A percentile compares a stretch with the other conserved stretches of the same genome.
These are phyloP conservation scores for Beauveria caledonica DNA, from an alignment of 2,329 filamentous ascomycete genomes.

Conservation along the genomic window DNA sequence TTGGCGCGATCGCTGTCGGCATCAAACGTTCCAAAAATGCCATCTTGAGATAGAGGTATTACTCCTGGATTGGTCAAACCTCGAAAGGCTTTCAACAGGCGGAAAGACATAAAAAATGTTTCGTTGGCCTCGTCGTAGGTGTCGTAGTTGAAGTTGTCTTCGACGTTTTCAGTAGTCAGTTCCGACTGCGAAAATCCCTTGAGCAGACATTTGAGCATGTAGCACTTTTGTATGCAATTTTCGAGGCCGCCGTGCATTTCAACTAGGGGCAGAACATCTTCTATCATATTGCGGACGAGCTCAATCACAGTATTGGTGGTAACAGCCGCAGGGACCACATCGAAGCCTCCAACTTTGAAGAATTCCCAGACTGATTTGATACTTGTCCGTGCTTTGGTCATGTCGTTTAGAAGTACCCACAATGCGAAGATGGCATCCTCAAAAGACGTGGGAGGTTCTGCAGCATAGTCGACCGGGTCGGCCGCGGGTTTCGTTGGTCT, in stretches of 20 bases:
- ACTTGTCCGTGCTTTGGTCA: neutral
- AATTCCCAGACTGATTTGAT: slow-evolving; percentile 17
- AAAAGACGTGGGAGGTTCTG: neutral
- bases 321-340: slow-evolving; percentile 24
- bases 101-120: slow-evolving; percentile 17
- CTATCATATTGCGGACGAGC: slow-evolving; percentile 17
- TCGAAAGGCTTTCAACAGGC: slow-evolving; percentile 18
- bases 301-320: slow-evolving; percentile 24
- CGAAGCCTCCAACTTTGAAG: slow-evolving; percentile 21
- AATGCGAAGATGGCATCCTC: neutral
- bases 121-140: slow-evolving; percentile 20
- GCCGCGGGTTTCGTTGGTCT: slow-evolving; percentile 21
- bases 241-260: neutral
- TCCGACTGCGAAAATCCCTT: neutral
- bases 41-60: slow-evolving; percentile 15
- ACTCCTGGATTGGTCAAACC: slow-evolving; percentile 15
- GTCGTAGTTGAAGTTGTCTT: slow-evolving; percentile 18
- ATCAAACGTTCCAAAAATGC: slow-evolving; percentile 23
- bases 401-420: neutral
- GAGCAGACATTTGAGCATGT: neutral
- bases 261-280: neutral
- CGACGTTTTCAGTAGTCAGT: slow-evolving; percentile 11
- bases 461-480: slow-evolving; percentile 19
- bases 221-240: neutral
- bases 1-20: slow-evolving; percentile 20